Base-by-base conservation (phyloP, 768 basidiomycete species). In the Amanita brunnescens region DNA sequence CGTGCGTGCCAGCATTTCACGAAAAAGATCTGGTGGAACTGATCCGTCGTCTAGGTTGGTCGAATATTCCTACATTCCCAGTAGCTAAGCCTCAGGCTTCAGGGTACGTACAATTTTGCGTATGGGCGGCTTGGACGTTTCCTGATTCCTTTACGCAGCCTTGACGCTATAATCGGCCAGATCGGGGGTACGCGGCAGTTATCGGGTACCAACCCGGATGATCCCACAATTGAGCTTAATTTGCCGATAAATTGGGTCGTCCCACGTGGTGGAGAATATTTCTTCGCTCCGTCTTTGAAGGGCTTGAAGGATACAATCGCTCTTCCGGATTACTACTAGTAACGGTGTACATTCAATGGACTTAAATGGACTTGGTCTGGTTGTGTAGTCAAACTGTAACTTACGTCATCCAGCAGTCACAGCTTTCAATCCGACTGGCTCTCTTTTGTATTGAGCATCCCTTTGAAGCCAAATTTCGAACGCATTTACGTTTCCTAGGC, bases 191-290 rank as follows among this genome's bases (percentile, higher is more conserved):
- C 3, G 6, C 12, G 66, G 30, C 44, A 54, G 29, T 52, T 68
- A 48, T 57, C 57, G 47, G 68, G 66, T 20, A 58, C 61, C 10
- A 64, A 72, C 55, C 70, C 69, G 12, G 66, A 70, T 42, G 52
- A 58, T 44, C 57, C 67, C 12, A 24, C 63, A 45, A 56, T 54
- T n/a, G 57, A 59, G 41, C 61, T 67, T 47, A 54, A 62, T 14
- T 64, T 70, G 49, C 68, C 67, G 6, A 39, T 35, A 23, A 61
- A 62, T 24, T 76, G 73, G 53, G 65, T 79, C 42, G 58, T 70
- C 30, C 66, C 77, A 38, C 68, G 72, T 20, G 74, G 78, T 35
- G 76, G 78, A 50, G 78, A 76, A 56, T 78, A 77, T 58, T 78
- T 78, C 61, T 78, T 78, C 61, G 62, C 70, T 3, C 78, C 77